phyloP scores from a whole-genome alignment of 1,139 yeast species.

The Scheffersomyces insectosa region DNA sequence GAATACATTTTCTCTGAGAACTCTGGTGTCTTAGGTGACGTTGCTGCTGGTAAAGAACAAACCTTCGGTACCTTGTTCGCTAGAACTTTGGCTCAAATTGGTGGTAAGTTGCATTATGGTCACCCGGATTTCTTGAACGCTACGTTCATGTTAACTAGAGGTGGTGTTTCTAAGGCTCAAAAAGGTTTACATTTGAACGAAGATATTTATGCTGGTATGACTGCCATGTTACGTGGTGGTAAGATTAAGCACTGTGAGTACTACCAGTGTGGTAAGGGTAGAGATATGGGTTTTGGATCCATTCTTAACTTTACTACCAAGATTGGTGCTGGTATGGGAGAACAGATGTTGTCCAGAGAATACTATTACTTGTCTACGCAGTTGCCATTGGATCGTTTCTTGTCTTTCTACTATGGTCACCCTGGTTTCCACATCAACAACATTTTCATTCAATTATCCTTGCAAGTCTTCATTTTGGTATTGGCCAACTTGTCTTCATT shows the following conservation, averaged over 20 bases:
- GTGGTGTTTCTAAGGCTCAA: conserved; percentile 99
- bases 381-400: conserved; percentile 93
- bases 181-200: conserved; percentile 98
- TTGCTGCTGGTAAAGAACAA: conserved; percentile 99
- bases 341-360: conserved; percentile 97
- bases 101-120: conserved; percentile 99
- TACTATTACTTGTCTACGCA: conserved; percentile 97
- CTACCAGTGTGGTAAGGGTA: conserved; percentile 99
- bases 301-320: conserved; percentile 97
- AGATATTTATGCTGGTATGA: conserved; percentile 99
- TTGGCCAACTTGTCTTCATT: conserved; percentile 88
- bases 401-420: conserved; percentile 97
- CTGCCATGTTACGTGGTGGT: conserved; percentile 96
- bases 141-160: conserved; percentile 94
- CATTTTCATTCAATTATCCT: conserved; percentile 90
- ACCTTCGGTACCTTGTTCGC: conserved; percentile 98
- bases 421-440: conserved; percentile 99
- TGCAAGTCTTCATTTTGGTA: conserved; percentile 90
- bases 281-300: conserved; percentile 99
- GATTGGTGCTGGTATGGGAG: conserved; percentile 99
- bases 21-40: conserved; percentile 98
- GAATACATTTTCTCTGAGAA: conserved; percentile 98
- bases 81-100: conserved; percentile 96
- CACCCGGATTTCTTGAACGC: conserved; percentile 99
- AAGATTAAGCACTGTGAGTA: conserved; percentile 98